These are phyloP conservation scores for Claviceps humidiphila DNA, from an alignment of 2,329 filamentous ascomycete species.

Conservation along the genomic window DNA sequence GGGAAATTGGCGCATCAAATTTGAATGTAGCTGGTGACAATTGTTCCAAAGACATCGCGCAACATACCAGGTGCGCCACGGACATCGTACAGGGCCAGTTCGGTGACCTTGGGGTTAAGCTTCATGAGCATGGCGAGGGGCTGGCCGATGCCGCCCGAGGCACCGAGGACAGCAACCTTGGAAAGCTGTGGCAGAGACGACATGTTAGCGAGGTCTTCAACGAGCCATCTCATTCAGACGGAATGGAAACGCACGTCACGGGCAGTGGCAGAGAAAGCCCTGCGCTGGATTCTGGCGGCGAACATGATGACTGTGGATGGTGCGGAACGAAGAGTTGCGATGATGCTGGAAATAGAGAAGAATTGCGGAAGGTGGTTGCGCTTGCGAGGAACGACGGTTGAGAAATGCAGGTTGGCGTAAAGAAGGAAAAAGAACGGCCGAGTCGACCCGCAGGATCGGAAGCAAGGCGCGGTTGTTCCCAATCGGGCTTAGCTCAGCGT, in stretches of 20 bases:
- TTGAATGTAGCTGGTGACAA: neutral
- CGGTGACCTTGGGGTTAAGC: conserved; percentile 88
- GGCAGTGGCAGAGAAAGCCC: conserved; percentile 70
- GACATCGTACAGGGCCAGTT: conserved; percentile 97
- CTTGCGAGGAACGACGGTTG: conserved; percentile 11
- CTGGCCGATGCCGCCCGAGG: conserved; percentile 95
- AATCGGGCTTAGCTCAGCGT: conserved; percentile 13
- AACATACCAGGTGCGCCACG: conserved; percentile 76
- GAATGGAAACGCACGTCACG: conserved; percentile 47
- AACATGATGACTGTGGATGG: conserved; percentile 47
- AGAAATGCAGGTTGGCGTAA: conserved; percentile 5
- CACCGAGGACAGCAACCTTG: conserved; percentile 96
- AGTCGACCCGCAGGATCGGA: neutral
- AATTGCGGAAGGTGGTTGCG: conserved; percentile 4
- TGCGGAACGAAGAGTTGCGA: conserved; percentile 9
- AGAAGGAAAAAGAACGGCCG: conserved; percentile 1
- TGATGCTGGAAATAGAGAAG: conserved; percentile 8
- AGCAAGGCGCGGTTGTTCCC: neutral
- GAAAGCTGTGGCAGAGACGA: conserved; percentile 50
- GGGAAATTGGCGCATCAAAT: conserved; percentile 7
- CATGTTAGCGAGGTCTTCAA: neutral
- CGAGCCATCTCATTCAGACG: neutral
- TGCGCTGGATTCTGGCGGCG: conserved; percentile 56
- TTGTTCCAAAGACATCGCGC: neutral
- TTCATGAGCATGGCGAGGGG: conserved; percentile 95